A percentile compares a stretch with the other conserved stretches of the same genome.
Evolutionary conservation across 768 basidiomycete genomes (phyloP).

Genomic region (Mycena floridula): DNA sequence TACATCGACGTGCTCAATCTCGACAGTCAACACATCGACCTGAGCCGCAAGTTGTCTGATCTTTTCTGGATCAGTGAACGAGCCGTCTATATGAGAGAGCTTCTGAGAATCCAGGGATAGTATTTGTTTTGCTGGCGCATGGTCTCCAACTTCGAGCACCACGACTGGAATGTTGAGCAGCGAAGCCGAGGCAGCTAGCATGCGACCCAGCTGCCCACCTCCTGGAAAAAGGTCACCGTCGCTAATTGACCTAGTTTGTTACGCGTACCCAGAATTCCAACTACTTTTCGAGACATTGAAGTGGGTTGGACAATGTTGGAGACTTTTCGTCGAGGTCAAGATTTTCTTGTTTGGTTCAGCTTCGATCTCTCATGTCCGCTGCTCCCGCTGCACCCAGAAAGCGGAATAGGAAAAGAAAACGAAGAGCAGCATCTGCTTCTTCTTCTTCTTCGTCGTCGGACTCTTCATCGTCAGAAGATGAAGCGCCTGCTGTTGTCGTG

Average conservation of each 20-base stretch:
- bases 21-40: conserved; percentile 87
- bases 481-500: background rate
- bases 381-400: conserved; percentile 33
- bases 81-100: conserved; percentile 75
- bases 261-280: conserved; percentile 51
- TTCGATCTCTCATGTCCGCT: conserved; percentile 24
- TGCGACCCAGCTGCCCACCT: conserved; percentile 95
- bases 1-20: conserved; percentile 95
- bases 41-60: conserved; percentile 74
- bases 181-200: conserved; percentile 89
- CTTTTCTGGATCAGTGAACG: conserved; percentile 74
- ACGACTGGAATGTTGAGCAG: conserved; percentile 78
- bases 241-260: conserved; percentile 8
- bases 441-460: conserved; percentile 36
- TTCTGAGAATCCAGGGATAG: conserved; percentile 44
- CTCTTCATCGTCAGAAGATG: conserved; percentile 23
- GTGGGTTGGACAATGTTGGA: background rate
- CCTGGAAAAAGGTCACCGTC: conserved; percentile 38
- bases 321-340: background rate
- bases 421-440: conserved; percentile 38
- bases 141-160: conserved; percentile 78
- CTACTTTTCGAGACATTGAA: conserved; percentile 39
- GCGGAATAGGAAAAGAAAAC: conserved; percentile 48
- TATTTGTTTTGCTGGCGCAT: conserved; percentile 87
- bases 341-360: conserved; percentile 1